Evolutionary conservation across 805 yeast species (phyloP).

Genomic region (Myxozyma neglecta): DNA sequence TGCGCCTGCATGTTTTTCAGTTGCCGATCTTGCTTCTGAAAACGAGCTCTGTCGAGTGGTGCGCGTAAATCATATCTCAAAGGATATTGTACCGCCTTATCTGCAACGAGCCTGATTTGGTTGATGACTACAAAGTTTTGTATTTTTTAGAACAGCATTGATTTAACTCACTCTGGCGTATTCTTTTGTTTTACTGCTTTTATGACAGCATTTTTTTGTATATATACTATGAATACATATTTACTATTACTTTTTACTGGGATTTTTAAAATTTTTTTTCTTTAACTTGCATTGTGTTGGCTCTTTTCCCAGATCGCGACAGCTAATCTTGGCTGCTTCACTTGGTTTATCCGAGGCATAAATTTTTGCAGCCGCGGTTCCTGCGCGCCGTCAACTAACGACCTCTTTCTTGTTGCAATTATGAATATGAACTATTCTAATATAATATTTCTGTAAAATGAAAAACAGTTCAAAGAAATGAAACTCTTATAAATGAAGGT

Average conservation of each 20-base stretch:
- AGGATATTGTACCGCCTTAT: slow-evolving; percentile 18
- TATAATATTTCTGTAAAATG: too few species aligned
- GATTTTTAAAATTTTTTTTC: neutral
- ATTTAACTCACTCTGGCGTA: neutral
- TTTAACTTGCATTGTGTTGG: neutral
- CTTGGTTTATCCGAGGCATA: too few species aligned
- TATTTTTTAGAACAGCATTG: neutral
- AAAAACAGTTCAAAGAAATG: too few species aligned
- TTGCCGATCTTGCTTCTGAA: slow-evolving; percentile 1
- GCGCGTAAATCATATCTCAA: slow-evolving; percentile 8
- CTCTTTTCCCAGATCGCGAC: neutral
- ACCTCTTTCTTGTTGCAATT: too few species aligned
- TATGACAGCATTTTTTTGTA: neutral
- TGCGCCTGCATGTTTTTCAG: slow-evolving; percentile 1
- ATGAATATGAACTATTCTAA: too few species aligned
- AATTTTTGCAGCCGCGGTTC: too few species aligned
- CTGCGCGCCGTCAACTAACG: too few species aligned
- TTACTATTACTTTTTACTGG: neutral
- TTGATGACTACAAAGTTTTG: neutral
- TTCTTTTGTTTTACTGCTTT: neutral
- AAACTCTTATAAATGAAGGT: too few species aligned
- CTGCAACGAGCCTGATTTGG: neutral
- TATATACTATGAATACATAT: neutral
- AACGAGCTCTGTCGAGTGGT: slow-evolving; percentile 15
- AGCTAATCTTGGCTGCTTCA: too few species aligned